Evolutionary conservation across 352 stramenopile species (phyloP), one percentile per base, ranked within the genome.

Genomic region (Globisporangium barbulae): DNA sequence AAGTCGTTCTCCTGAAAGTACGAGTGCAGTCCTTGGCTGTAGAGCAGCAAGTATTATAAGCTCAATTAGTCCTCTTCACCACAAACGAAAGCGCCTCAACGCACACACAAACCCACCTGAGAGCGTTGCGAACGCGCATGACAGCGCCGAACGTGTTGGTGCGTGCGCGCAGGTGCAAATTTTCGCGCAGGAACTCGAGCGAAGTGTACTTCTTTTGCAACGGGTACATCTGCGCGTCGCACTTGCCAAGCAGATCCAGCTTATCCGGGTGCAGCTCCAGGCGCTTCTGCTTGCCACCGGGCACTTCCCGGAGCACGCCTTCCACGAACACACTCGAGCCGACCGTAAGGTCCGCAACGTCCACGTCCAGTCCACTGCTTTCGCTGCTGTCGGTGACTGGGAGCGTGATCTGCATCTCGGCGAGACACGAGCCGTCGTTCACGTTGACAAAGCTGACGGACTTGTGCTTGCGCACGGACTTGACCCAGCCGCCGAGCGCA

Each of bases 131-230:
- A 25, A 99, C 93, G 5, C 97, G 82, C 9, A 96, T 90, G 39
- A 99, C 94, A 6, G 97, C 95, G 12, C 93, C 95, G 57, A 99
- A 85, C 15, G 96, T 99, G 79, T 99, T 99, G 19, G 97, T 99
- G 17, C 97, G 78, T 21, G 97, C 94, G 35, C 97, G 88, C 41
- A 99, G 76, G 74, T 99, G 97, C 44, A 98, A 82, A 57, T 99
- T 96, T 62, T 97, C 97, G 42, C 97, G 83, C 45, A 99, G 74
- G 65, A 99, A 99, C 81, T 99, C 97, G 21, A 99, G 79, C 30
- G 94, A 97, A 73, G 99, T 97, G 65, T 97, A 93, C 76, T 99
- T 99, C 85, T 99, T 99, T 57, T 98, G 96, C 22, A 99, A 79
- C 31, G 97, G 97, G 63, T 98, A 99, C n/a, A 70, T 81, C 59